These are phyloP conservation scores for Blastobotrys proliferans DNA, from an alignment of 1,139 yeast genomes.

Conservation along the genomic window DNA sequence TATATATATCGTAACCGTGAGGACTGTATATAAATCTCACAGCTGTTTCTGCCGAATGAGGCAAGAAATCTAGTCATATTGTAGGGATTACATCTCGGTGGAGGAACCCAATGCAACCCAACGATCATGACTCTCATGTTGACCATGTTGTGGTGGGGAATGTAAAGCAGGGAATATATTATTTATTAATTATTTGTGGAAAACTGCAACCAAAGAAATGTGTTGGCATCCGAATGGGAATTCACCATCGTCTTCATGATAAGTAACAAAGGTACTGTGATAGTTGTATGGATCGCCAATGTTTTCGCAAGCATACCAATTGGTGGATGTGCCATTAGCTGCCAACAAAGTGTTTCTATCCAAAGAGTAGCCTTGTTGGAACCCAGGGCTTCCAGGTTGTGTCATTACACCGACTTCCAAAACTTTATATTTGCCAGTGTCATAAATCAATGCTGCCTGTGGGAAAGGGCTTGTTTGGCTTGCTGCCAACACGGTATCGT, in stretches of 20 bases:
- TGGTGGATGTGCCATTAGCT: constrained; percentile 1
- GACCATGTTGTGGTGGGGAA: no score
- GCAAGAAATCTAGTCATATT: no score
- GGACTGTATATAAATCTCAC: no score
- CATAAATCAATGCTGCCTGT: constrained; percentile 1
- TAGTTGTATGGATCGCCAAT: constrained; percentile 17
- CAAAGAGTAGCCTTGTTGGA: constrained; percentile 5
- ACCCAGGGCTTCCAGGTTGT: not conserved
- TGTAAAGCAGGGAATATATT: no score
- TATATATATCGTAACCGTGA: no score
- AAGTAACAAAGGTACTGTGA: constrained; percentile 11
- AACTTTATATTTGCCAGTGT: not conserved
- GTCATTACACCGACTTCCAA: constrained; percentile 7
- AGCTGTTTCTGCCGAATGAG: no score
- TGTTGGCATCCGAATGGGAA: no score
- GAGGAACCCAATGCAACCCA: no score
- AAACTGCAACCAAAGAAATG: no score
- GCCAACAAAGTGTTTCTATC: constrained; percentile 2
- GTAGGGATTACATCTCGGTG: no score
- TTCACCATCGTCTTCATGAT: not conserved
- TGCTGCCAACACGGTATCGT: constrained; percentile 25
- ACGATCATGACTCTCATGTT: no score
- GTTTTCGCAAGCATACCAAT: constrained; percentile 14
- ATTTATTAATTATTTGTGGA: no score
- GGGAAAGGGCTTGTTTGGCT: constrained; percentile 4